Evolutionary conservation across 306 rosid species (phyloP).

Genomic region (Cyclanthera cordifolia): DNA sequence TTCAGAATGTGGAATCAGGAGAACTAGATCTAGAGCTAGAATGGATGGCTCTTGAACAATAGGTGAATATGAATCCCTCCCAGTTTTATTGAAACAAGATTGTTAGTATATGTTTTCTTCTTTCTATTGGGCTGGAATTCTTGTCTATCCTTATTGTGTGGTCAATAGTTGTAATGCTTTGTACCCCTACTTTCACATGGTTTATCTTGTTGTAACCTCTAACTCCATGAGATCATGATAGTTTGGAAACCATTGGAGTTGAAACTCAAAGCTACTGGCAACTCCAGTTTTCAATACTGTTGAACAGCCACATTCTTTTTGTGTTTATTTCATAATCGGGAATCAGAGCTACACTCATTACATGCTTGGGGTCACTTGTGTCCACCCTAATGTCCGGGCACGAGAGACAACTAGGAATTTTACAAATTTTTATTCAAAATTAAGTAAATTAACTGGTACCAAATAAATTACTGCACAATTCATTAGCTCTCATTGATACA

Average conservation of each 20-base stretch:
- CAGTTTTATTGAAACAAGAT: background rate
- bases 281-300: background rate
- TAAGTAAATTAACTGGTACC: background rate
- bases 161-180: conserved; percentile 1
- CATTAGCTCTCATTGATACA: no score
- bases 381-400: no score
- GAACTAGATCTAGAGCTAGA: conserved; percentile 73
- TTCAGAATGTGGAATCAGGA: conserved; percentile 90
- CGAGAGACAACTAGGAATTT: no score
- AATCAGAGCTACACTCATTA: no score
- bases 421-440: background rate
- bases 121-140: background rate
- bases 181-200: background rate
- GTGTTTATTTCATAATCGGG: no score
- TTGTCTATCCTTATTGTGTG: background rate
- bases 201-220: conserved; percentile 6
- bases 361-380: no score
- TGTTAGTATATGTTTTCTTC: conserved; percentile 3
- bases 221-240: background rate
- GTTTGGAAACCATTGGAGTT: background rate
- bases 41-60: conserved; percentile 92
- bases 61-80: conserved; percentile 20
- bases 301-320: background rate
- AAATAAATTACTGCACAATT: background rate
- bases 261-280: background rate